Percentiles rank a stretch among this genome's conserved stretches.
phyloP scores from a whole-genome alignment of 2,329 filamentous ascomycete genomes.

The Stemphylium beticola region DNA sequence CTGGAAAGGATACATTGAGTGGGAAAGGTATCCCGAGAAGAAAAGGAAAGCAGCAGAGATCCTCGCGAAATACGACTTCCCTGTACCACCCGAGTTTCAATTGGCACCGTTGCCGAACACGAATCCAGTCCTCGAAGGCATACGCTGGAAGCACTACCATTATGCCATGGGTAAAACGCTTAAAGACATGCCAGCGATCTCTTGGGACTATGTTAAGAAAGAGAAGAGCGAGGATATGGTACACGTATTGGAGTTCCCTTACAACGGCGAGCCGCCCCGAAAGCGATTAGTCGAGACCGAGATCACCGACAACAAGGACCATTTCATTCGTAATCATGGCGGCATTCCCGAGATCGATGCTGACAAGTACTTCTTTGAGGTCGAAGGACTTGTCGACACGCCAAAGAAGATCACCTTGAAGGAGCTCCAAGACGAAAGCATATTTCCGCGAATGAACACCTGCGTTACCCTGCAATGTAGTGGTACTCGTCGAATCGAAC shows the following conservation, averaged over 20 bases:
- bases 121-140: slow-evolving; percentile 54
- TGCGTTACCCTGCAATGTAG: slow-evolving; percentile 70
- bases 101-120: slow-evolving; percentile 50
- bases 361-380: slow-evolving; percentile 58
- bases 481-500: slow-evolving; percentile 72
- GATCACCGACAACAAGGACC: slow-evolving; percentile 67
- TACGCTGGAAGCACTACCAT: slow-evolving; percentile 56
- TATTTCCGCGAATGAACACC: slow-evolving; percentile 66
- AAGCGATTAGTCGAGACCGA: slow-evolving; percentile 62
- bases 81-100: slow-evolving; percentile 55
- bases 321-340: slow-evolving; percentile 75
- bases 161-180: slow-evolving; percentile 51
- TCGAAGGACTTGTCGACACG: slow-evolving; percentile 67
- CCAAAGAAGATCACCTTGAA: slow-evolving; percentile 63
- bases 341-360: slow-evolving; percentile 71
- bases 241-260: slow-evolving; percentile 56
- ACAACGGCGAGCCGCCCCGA: slow-evolving; percentile 55
- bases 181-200: slow-evolving; percentile 61
- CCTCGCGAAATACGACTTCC: slow-evolving; percentile 60
- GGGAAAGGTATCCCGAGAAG: slow-evolving; percentile 66
- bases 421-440: slow-evolving; percentile 65
- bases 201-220: slow-evolving; percentile 53
- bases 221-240: slow-evolving; percentile 57
- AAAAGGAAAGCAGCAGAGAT: slow-evolving; percentile 65
- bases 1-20: slow-evolving; percentile 63